Conservation (phyloP, 2,329 filamentous ascomycete species). For the Hypomyces rosellus region DNA sequence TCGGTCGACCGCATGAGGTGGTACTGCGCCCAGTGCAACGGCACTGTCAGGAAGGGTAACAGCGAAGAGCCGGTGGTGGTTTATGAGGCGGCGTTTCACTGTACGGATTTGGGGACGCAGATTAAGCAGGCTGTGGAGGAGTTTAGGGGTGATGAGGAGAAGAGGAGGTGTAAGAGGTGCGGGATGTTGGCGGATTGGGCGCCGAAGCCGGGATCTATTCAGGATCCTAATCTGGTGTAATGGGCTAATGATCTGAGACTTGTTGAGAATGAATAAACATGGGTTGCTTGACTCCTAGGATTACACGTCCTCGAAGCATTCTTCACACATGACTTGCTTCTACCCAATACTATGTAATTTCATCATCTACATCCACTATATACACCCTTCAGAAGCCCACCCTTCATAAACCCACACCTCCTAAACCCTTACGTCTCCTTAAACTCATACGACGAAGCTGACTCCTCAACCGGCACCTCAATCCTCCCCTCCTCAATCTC, state of each 20-base stretch:
- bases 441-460: slow-evolving; percentile 71
- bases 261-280: not conserved
- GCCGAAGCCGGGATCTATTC: slow-evolving; percentile 54
- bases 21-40: slow-evolving; percentile 70
- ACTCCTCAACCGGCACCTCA: slow-evolving; percentile 76
- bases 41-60: not conserved
- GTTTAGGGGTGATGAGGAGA: slow-evolving; percentile 62
- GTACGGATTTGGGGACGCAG: slow-evolving; percentile 85
- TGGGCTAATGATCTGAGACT: not conserved
- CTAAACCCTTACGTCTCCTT: slow-evolving; percentile 52
- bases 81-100: slow-evolving; percentile 81
- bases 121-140: slow-evolving; percentile 85
- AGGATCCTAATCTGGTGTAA: slow-evolving; percentile 48
- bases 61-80: slow-evolving; percentile 46
- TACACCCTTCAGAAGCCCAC: slow-evolving; percentile 1
- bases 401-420: not conserved
- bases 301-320: not conserved
- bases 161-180: slow-evolving; percentile 71
- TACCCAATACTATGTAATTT: too few relatives aligned
- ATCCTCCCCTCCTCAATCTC: slow-evolving; percentile 81
- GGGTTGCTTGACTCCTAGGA: too few relatives aligned
- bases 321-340: too few relatives aligned
- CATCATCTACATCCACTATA: not conserved
- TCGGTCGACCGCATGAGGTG: slow-evolving; percentile 76
- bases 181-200: slow-evolving; percentile 67